Percentiles rank a stretch among this genome's conserved stretches.
Conservation (phyloP, 768 basidiomycete genomes). For the Hericium coralloides region DNA sequence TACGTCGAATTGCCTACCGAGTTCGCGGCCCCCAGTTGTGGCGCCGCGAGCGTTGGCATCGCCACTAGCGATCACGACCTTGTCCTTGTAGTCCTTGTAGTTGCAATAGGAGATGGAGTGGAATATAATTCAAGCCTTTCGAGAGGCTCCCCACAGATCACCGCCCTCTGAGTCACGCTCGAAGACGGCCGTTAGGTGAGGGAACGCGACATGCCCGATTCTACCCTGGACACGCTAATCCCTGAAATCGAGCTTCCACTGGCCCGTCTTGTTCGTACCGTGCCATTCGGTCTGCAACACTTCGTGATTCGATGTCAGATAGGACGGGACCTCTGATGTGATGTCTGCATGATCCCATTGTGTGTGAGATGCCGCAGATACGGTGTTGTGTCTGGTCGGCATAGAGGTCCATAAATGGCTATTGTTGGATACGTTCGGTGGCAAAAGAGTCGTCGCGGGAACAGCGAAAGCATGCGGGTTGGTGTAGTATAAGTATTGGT, state of each 20-base stretch:
- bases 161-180: no score
- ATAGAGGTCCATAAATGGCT: conserved; percentile 34
- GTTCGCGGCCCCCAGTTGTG: conserved; percentile 26
- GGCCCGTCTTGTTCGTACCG: conserved; percentile 27
- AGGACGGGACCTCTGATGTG: conserved; percentile 30
- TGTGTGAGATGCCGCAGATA: conserved; percentile 39
- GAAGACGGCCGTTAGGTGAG: no score
- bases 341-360: conserved; percentile 38
- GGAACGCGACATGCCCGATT: conserved; percentile 22
- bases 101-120: conserved; percentile 48
- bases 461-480: conserved; percentile 19
- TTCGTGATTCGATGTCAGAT: conserved; percentile 30
- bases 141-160: conserved; percentile 34
- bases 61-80: conserved; percentile 42
- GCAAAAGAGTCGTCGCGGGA: not conserved
- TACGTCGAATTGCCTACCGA: conserved; percentile 32
- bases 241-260: conserved; percentile 35
- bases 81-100: conserved; percentile 33
- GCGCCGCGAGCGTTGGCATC: conserved; percentile 39
- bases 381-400: conserved; percentile 33
- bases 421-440: conserved; percentile 14
- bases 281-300: conserved; percentile 36
- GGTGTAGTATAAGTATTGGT: conserved; percentile 54
- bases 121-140: conserved; percentile 29
- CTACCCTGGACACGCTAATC: conserved; percentile 13